Evolutionary conservation across 345 rosid genomes (phyloP).

Genomic region (Hibiscus mutabilis): DNA sequence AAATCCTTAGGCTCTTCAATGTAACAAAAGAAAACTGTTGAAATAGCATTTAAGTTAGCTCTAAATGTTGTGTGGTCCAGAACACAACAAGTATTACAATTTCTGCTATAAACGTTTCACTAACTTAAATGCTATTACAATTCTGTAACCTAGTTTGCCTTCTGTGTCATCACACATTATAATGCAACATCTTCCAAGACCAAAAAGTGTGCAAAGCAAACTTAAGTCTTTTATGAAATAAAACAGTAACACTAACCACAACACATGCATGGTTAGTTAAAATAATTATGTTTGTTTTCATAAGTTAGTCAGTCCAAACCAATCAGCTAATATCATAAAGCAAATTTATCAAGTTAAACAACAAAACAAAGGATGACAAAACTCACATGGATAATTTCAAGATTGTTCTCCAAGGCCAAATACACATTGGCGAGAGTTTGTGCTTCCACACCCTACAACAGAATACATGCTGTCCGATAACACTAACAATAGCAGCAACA

Average conservation of each 20-base stretch:
- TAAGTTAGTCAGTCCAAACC: background rate
- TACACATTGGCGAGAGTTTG: slow-evolving; percentile 95
- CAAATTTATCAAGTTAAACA: background rate
- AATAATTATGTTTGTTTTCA: background rate
- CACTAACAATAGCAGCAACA: background rate
- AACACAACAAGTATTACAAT: too few relatives aligned
- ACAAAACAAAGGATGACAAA: slow-evolving; percentile 9
- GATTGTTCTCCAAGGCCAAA: slow-evolving; percentile 91
- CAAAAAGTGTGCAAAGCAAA: background rate
- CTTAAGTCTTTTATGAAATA: background rate
- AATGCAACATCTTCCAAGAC: background rate
- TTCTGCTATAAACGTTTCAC: too few relatives aligned
- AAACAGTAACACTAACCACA: background rate
- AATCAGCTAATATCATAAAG: background rate
- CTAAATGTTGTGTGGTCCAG: too few relatives aligned
- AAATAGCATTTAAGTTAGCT: too few relatives aligned
- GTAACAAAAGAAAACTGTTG: too few relatives aligned
- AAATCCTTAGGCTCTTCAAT: too few relatives aligned
- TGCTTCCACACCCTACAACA: slow-evolving; percentile 92
- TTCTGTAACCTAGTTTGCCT: too few relatives aligned
- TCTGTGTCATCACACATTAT: too few relatives aligned
- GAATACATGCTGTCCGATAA: slow-evolving; percentile 4
- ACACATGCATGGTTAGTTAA: background rate
- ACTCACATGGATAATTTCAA: slow-evolving; percentile 94
- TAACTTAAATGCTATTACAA: too few relatives aligned